Conservation (phyloP, 148 eudicot genomes). For the Amaranthus palmeri region DNA sequence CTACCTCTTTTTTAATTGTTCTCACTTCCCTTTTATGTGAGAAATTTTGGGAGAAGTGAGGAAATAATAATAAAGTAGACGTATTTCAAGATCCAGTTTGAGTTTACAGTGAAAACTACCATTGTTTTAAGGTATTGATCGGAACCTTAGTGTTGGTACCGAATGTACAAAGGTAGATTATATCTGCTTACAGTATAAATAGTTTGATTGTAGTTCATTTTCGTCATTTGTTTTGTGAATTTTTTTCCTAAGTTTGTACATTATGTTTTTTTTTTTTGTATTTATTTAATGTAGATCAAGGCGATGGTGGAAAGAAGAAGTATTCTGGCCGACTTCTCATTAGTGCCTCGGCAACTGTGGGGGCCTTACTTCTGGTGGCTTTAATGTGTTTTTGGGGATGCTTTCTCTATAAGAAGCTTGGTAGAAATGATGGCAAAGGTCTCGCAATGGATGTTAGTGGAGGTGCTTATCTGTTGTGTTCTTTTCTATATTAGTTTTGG, state of each 20-base stretch:
- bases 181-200: neutral
- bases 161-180: neutral
- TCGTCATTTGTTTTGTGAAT: neutral
- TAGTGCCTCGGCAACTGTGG: conserved; percentile 93
- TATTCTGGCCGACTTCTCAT: conserved; percentile 75
- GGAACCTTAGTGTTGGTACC: neutral
- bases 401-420: conserved; percentile 88
- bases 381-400: conserved; percentile 99
- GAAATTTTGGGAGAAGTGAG: neutral
- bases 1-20: too few relatives aligned
- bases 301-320: conserved; percentile 50
- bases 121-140: neutral
- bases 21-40: too few relatives aligned
- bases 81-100: neutral
- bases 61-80: too few relatives aligned
- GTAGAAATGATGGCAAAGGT: conserved; percentile 67
- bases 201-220: neutral
- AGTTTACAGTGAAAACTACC: neutral
- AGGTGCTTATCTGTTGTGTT: conserved; percentile 38
- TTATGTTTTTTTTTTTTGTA: neutral
- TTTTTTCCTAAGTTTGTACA: neutral
- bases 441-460: conserved; percentile 84
- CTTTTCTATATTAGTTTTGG: conserved; percentile 2
- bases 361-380: conserved; percentile 90
- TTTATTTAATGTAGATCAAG: conserved; percentile 29